Evolutionary conservation across 192 early-diverging fungal genomes (phyloP), one percentile per base, ranked within the genome.

Genomic region (Jimgerdemannia lactiflua): DNA sequence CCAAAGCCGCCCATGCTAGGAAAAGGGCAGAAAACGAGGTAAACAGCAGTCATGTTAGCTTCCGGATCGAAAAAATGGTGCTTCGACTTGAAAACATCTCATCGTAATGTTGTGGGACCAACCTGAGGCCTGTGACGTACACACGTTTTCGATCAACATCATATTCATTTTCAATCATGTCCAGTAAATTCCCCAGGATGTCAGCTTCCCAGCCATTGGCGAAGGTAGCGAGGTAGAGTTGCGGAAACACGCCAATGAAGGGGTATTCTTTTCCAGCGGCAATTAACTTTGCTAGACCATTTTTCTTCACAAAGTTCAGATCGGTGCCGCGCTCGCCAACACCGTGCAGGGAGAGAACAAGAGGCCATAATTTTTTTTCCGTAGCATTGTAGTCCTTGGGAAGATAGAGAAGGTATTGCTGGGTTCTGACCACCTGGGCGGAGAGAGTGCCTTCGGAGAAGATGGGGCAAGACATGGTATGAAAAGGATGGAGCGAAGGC

Each of bases 281-380:
- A 64, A 44, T 20, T 41, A 64, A 64, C 67, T 19, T 40, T 19
- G 49, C 64, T 19, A 72, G 71, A 39, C 64, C 71, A 54, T 72
- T 68, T 20, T 18, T 49, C 63, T 18, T 40, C 20, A 72, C 40
- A 3, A 14, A 19, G 11, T 40, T 63, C 3, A 73, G 54, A 41
- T 65, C 29, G 70, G 70, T 63, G 29, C 54, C 44, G 43, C 71
- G 73, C 20, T 54, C 6, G 43, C 76, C 3, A 74, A 69, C 29
- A 73, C 64, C 59, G 74, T 67, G 63, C 73, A 80, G 71, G 44
- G 17, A 44, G 73, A 40, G 67, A 70, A 72, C 19, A 68, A 54
- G 9, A 65, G 67, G 69, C 65, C 64, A 41, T 71, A 54, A 2
- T 6, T 6, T 59, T 10, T 59, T 59, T 67, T 43, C 43, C 7